Percentiles rank a stretch among this genome's conserved stretches.
Conservation (phyloP, 495 filamentous ascomycete genomes). For the Astrocystis sublimbata region DNA sequence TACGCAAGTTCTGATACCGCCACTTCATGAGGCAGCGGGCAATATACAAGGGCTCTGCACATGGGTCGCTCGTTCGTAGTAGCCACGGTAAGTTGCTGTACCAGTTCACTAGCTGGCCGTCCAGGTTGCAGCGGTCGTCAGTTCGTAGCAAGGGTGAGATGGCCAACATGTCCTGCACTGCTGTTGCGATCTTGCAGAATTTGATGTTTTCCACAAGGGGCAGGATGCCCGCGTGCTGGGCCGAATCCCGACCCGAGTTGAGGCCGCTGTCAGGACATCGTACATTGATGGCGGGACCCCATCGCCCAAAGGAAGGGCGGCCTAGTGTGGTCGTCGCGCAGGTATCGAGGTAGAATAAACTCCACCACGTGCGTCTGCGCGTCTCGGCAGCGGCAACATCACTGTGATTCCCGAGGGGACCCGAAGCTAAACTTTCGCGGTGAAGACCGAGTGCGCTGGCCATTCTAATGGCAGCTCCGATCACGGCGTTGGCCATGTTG, state of each 20-base stretch:
- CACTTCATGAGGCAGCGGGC: conserved; percentile 78
- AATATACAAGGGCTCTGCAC: conserved; percentile 68
- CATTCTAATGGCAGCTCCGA: conserved; percentile 70
- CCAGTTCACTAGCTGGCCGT: conserved; percentile 70
- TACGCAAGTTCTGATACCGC: conserved; percentile 76
- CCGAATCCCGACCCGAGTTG: conserved; percentile 50
- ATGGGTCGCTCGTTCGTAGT: conserved; percentile 66
- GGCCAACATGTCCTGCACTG: conserved; percentile 75
- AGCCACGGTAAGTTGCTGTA: conserved; percentile 71
- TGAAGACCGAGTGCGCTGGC: conserved; percentile 73
- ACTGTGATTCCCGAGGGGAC: conserved; percentile 37
- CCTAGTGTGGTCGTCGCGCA: conserved; percentile 77
- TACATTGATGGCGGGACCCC: conserved; percentile 72
- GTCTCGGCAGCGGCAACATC: conserved; percentile 62
- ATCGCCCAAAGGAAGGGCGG: conserved; percentile 74
- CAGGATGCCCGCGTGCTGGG: conserved; percentile 62
- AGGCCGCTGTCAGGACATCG: conserved; percentile 60
- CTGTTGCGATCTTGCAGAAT: conserved; percentile 76
- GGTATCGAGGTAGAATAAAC: conserved; percentile 74
- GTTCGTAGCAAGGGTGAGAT: conserved; percentile 65
- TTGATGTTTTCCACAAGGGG: conserved; percentile 76
- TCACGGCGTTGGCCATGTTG: conserved; percentile 69
- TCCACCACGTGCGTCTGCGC: conserved; percentile 77
- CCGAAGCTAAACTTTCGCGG: conserved; percentile 63
- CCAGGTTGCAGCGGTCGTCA: conserved; percentile 64